Evolutionary conservation across 257 asterid genomes (phyloP).

Genomic region (Avicennia marina): DNA sequence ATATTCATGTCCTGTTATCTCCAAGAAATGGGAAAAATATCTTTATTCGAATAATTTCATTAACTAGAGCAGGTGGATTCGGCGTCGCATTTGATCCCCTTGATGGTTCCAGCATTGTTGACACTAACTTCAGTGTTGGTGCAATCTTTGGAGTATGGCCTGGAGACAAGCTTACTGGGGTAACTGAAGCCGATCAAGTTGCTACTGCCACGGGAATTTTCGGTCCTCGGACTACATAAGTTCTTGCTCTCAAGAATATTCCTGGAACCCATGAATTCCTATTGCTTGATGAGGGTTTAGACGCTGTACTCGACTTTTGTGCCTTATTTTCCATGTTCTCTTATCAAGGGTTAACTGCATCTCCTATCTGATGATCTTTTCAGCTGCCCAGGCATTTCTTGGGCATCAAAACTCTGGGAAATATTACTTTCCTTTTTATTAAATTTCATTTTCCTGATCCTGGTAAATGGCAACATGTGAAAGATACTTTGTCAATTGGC

Average conservation of each 20-base stretch:
- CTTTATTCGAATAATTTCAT: no score
- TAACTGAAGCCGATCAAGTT: conserved; percentile 82
- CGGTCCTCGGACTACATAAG: conserved; percentile 93
- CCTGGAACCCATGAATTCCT: conserved; percentile 99
- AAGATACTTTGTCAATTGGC: conserved; percentile 84
- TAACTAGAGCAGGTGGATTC: conserved; percentile 65
- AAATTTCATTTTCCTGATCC: no score
- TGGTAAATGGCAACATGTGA: conserved; percentile 99
- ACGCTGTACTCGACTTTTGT: no score
- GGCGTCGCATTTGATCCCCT: conserved; percentile 97
- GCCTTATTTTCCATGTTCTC: no score
- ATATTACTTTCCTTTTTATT: no score
- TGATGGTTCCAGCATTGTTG: conserved; percentile 95
- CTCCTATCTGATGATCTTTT: not conserved
- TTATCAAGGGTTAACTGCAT: no score
- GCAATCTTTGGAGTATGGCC: conserved; percentile 99
- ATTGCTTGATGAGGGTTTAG: conserved; percentile 86
- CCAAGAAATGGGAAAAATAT: conserved; percentile 40
- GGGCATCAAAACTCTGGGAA: no score
- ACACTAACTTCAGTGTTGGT: conserved; percentile 94
- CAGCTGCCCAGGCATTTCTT: no score
- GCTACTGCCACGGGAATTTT: conserved; percentile 99
- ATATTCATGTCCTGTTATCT: no score
- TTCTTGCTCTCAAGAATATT: conserved; percentile 81
- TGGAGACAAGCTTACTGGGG: conserved; percentile 88